Evolutionary conservation across 2,329 filamentous ascomycete genomes (phyloP), one percentile per base, ranked within the genome.

Genomic region (Trichoderma semiorbis): DNA sequence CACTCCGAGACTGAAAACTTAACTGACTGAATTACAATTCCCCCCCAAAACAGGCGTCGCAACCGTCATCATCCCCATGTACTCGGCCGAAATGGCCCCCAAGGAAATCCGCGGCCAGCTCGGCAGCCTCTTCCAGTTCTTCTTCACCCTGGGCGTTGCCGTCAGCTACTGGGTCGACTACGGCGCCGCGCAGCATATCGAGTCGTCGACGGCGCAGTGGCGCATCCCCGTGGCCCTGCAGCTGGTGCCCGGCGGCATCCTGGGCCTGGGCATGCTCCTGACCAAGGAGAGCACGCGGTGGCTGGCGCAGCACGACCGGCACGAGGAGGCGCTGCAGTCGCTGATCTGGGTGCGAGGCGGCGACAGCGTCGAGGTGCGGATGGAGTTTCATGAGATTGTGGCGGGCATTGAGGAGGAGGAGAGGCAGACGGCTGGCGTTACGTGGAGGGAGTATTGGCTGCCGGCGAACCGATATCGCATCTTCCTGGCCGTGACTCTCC

Each of bases 341-440:
- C 76, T 88, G n/a, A 80, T 83, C 24, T 87, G 85, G 85, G 82
- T 88, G 14, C 83, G 86, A 3, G 85, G 85, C 5, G 85, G 84
- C 3, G 80, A 82, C 61, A 57, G 74, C 14, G 77, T 76, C 3
- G 14, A 60, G 34, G 69, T 75, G 36, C 69, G 66, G 50, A 66
- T 53, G 43, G 58, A 70, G 72, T 83, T 83, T 74, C 77, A 78
- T 3, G 82, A 84, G 74, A 84, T 84, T 39, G 69, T 86, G 3
- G 79, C 80, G 1, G 84, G 84, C 16, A 83, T 88, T 63, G 80
- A 83, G 53, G 82, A 86, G 66, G 86, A 88, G 71, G 78, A 83
- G 6, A 80, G 80, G 6, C 69, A 81, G 18, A 85, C 81, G 8
- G 81, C 85, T 43, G 84, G 81, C 1, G 76, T 87, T 30, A 85